These are phyloP conservation scores for Buxus sempervirens DNA, from an alignment of 164 flowering plant genomes.

Conservation along the genomic window DNA sequence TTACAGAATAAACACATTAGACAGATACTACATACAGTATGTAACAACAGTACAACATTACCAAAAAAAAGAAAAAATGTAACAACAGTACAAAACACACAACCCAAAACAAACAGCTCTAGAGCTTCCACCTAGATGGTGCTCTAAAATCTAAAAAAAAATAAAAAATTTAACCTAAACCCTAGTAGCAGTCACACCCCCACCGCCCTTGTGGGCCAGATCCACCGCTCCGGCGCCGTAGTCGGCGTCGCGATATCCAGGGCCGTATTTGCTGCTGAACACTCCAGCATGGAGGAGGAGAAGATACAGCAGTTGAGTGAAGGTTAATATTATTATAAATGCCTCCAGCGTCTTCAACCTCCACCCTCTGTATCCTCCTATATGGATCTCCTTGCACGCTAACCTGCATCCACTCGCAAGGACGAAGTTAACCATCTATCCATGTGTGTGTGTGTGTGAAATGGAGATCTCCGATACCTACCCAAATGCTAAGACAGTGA, in stretches of 20 bases:
- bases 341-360: constrained; percentile 74
- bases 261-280: constrained; percentile 67
- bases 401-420: constrained; percentile 42
- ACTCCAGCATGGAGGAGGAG: constrained; percentile 69
- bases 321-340: constrained; percentile 51
- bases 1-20: too few relatives aligned
- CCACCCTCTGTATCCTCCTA: constrained; percentile 90
- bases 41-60: too few relatives aligned
- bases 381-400: constrained; percentile 76
- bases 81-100: too few relatives aligned
- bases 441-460: too few relatives aligned
- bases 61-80: too few relatives aligned
- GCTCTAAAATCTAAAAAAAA: too few relatives aligned
- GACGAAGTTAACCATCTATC: too few relatives aligned
- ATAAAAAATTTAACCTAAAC: too few relatives aligned
- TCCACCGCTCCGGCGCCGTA: constrained; percentile 37
- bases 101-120: too few relatives aligned
- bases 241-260: constrained; percentile 61
- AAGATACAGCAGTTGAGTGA: constrained; percentile 66
- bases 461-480: too few relatives aligned
- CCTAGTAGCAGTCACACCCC: constrained; percentile 11
- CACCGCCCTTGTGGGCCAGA: constrained; percentile 28
- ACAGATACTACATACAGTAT: too few relatives aligned
- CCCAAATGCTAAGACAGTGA: constrained; percentile 87
- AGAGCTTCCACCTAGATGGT: too few relatives aligned